A percentile compares a stretch with the other conserved stretches of the same genome.
Evolutionary conservation across 306 rosid species (phyloP).

Genomic region (Elaeagnus macrophylla): DNA sequence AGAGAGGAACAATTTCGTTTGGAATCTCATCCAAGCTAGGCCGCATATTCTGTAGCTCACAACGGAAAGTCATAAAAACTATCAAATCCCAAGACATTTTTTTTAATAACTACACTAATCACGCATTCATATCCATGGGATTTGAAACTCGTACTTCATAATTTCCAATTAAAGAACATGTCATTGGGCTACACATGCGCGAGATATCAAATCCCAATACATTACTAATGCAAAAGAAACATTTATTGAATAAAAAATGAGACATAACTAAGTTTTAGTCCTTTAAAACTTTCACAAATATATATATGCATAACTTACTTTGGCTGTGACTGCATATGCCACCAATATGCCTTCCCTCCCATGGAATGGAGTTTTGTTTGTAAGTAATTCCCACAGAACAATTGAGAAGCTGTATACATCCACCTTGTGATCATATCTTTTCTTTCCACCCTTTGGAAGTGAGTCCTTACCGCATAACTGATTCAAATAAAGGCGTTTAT

Average conservation of each 20-base stretch:
- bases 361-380: constrained; percentile 48
- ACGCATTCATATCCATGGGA: too few relatives aligned
- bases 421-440: constrained; percentile 47
- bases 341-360: constrained; percentile 38
- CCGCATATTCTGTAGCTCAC: constrained; percentile 33
- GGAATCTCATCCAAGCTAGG: constrained; percentile 49
- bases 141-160: too few relatives aligned
- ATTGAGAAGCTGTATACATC: constrained; percentile 61
- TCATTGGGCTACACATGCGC: too few relatives aligned
- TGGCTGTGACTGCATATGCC: constrained; percentile 45
- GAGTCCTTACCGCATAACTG: constrained; percentile 48
- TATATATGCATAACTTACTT: constrained; percentile 24
- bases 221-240: too few relatives aligned
- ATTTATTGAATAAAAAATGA: neutral
- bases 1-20: constrained; percentile 21
- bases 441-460: constrained; percentile 34
- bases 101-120: neutral
- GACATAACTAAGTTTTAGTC: neutral
- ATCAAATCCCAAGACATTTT: neutral
- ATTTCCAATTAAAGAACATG: too few relatives aligned
- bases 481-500: neutral
- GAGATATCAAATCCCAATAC: too few relatives aligned
- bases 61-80: neutral
- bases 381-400: constrained; percentile 47
- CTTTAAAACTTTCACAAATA: neutral